Evolutionary conservation across 306 rosid genomes (phyloP), one percentile per base, ranked within the genome.

Genomic region (Ziziphus jujuba): DNA sequence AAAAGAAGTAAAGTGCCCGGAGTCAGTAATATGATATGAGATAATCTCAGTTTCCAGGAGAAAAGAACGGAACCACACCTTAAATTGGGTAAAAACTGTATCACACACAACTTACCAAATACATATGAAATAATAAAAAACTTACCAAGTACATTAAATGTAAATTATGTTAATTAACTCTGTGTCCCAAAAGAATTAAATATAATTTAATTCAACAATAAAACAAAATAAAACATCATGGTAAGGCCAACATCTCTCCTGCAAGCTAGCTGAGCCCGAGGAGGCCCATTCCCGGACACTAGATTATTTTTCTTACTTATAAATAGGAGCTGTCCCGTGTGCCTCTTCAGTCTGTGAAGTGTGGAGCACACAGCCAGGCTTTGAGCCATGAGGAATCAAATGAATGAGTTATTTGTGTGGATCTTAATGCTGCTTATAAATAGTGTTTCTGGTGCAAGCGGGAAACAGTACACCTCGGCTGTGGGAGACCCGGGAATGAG

Each of bases 401-500:
- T 72, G 57, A 43, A 67, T 24, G 60, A 4, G 44, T 33, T 85
- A 53, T 67, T 79, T 56, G 40, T 72, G 31, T 74, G 78, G 49
- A 38, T 72, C 33, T 61, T 65, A 58, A 59, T 84, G 67, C 20
- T 84, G 34, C 58, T 71, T 59, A 20, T 75, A 9, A n/a, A 69
- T 20, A 25, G 50, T 57, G 75, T 61, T 48, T 54, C 78, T 67
- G 53, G 59, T 63, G 59, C 71, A 33, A 13, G 66, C 9, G 78
- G 40, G 20, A 31, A 76, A 14, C 65, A 59, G 47, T 69, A 73
- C 60, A 57, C 54, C 53, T 84, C 96, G 6, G 89, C 87, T 0
- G 87, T 88, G 45, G 97, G 96, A 67, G 97, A 91, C 68, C 91
- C 96, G 4, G 96, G 93, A 84, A 91, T 91, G 96, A 67, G 61